Evolutionary conservation across 108 stramenopile genomes (phyloP), one percentile per base, ranked within the genome.

Genomic region (Schizochytrium sp.): DNA sequence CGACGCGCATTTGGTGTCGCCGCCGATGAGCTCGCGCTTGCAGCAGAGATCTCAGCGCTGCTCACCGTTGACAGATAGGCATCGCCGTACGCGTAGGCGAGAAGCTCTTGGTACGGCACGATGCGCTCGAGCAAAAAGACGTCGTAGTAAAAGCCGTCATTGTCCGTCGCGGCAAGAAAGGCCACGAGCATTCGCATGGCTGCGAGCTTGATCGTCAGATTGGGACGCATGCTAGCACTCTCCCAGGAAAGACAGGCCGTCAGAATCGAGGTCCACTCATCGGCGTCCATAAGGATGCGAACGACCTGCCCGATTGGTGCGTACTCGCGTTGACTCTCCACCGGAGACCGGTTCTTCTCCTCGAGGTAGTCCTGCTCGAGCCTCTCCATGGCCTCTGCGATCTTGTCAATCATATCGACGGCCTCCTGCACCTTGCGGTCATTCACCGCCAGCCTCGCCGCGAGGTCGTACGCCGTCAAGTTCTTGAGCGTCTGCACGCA

Each of bases 1-100:
- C 63, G 25, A 8, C 63, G 14, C 63, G 41, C 63, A 10, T 28
- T 69, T 8, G 63, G 63, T 10, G 63, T 69, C 14, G 41, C 25
- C 34, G 63, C 14, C 34, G 63, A 69, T 1, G 63, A 14, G 63
- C 14, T 18, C 63, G 63, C 2, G 63, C 63, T 69, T 12, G 10
- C 6, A 28, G 63, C 25, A 8, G 63, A 8, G 41, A 23, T 28
- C 63, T 41, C 63, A 8, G 63, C 63, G 41, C 55, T 57, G 55
- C 55, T 57, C 55, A 69, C 63, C 63, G 63, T 18, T 0, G 63
- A 69, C 21, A 83, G 45, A 83, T 45, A 83, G 28, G 76, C 76
- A 23, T 83, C 76, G 6, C 76, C 76, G 51, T 53, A 83, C 6
- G 76, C 76, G 76, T 83, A 83, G 6, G 76, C 76, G n/a, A 83